Percentiles rank a stretch among this genome's conserved stretches.
These are phyloP conservation scores for Penicillium dipodomyicola DNA, from an alignment of 495 filamentous ascomycete genomes.

Conservation along the genomic window DNA sequence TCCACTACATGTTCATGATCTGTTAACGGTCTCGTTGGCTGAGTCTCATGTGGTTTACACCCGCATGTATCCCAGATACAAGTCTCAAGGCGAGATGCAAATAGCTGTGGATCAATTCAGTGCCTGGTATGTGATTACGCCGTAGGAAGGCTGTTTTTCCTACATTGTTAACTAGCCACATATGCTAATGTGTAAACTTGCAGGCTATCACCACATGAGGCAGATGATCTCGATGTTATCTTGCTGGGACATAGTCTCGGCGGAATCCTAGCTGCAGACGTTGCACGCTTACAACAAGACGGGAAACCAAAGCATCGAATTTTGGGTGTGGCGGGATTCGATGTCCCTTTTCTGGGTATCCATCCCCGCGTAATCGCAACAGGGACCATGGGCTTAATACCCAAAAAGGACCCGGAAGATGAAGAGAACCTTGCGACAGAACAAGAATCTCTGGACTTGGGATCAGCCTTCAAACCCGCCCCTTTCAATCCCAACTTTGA, in stretches of 20 bases:
- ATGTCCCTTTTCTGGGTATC: constrained; percentile 83
- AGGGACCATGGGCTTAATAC: constrained; percentile 75
- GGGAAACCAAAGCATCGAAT: constrained; percentile 60
- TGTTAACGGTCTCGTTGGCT: constrained; percentile 62
- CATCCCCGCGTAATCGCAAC: constrained; percentile 83
- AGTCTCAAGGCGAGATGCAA: constrained; percentile 70
- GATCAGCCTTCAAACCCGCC: constrained; percentile 17
- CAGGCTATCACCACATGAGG: constrained; percentile 76
- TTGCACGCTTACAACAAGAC: constrained; percentile 56
- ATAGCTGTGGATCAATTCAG: constrained; percentile 79
- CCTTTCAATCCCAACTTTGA: constrained; percentile 56
- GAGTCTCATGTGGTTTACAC: constrained; percentile 81
- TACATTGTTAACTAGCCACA: background rate
- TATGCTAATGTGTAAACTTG: constrained; percentile 3
- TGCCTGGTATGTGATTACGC: constrained; percentile 54
- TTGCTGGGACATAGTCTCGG: constrained; percentile 90
- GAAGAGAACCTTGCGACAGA: constrained; percentile 29
- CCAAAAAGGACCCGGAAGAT: constrained; percentile 40
- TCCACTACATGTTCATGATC: constrained; percentile 80
- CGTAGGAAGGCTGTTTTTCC: background rate
- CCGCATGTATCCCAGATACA: constrained; percentile 90
- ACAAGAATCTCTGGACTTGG: constrained; percentile 24
- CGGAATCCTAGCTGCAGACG: constrained; percentile 77
- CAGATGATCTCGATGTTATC: constrained; percentile 70
- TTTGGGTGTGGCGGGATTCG: constrained; percentile 78